phyloP scores from a whole-genome alignment of 768 basidiomycete genomes.

The Podaxis sp. region DNA sequence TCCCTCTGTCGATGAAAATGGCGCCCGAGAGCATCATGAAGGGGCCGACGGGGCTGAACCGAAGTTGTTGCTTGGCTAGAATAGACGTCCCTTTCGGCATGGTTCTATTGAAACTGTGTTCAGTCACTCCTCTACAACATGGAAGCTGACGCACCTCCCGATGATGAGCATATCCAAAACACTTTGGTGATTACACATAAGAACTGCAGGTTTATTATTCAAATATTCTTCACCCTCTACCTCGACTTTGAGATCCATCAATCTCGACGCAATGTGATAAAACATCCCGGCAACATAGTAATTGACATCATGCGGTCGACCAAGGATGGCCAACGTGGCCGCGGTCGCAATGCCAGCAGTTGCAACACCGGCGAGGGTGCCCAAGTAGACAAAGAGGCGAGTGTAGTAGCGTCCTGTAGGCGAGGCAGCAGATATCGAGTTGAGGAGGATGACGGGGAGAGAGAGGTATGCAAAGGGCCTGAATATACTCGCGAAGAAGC shows the following conservation, averaged over 20 bases:
- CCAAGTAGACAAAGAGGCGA: slow-evolving; percentile 66
- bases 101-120: slow-evolving; percentile 40
- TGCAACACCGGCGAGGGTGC: slow-evolving; percentile 65
- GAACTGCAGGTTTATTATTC: slow-evolving; percentile 61
- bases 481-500: slow-evolving; percentile 52
- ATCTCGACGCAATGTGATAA: slow-evolving; percentile 59
- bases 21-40: slow-evolving; percentile 89
- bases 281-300: slow-evolving; percentile 80
- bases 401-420: slow-evolving; percentile 67
- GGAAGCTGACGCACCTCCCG: slow-evolving; percentile 52
- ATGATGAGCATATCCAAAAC: slow-evolving; percentile 84
- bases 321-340: slow-evolving; percentile 59
- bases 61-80: slow-evolving; percentile 89
- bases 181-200: slow-evolving; percentile 91
- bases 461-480: slow-evolving; percentile 77
- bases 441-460: slow-evolving; percentile 63
- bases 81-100: slow-evolving; percentile 83
- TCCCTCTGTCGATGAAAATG: slow-evolving; percentile 87
- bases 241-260: slow-evolving; percentile 63
- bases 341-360: slow-evolving; percentile 69
- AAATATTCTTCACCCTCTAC: slow-evolving; percentile 88
- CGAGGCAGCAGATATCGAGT: slow-evolving; percentile 51
- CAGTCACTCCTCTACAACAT: not conserved
- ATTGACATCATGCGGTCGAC: slow-evolving; percentile 76
- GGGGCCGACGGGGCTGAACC: slow-evolving; percentile 84